These are phyloP conservation scores for Salvia miltiorrhiza DNA, from an alignment of 257 asterid genomes.

Conservation along the genomic window DNA sequence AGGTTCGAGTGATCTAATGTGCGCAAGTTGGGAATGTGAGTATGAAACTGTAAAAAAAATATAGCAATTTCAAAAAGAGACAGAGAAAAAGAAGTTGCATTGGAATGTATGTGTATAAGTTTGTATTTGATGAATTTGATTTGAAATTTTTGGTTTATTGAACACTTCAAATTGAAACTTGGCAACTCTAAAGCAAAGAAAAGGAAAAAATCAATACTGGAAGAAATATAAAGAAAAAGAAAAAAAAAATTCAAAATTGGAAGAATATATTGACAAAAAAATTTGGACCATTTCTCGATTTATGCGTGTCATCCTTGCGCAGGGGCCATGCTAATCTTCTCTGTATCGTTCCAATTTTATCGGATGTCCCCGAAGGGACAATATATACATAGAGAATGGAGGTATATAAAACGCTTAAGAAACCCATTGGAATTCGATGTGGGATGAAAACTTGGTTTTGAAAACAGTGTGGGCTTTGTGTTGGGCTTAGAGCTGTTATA, in stretches of 20 bases:
- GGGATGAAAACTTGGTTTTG: neutral
- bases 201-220: no score
- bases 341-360: conserved; percentile 70
- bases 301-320: conserved; percentile 75
- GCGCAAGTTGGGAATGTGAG: no score
- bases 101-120: conserved; percentile 2
- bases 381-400: neutral
- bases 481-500: neutral
- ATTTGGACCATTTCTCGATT: conserved; percentile 63
- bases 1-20: no score
- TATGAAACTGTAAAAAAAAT: no score
- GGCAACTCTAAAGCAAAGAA: no score
- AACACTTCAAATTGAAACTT: no score
- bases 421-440: neutral
- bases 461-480: neutral
- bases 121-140: no score
- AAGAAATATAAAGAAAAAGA: no score
- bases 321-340: conserved; percentile 91
- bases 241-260: no score
- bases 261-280: conserved; percentile 34
- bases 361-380: conserved; percentile 32
- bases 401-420: neutral
- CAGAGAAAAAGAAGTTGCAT: neutral
- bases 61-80: no score
- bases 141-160: no score